phyloP scores from a whole-genome alignment of 441 rosid genomes.

The Croton setiger region DNA sequence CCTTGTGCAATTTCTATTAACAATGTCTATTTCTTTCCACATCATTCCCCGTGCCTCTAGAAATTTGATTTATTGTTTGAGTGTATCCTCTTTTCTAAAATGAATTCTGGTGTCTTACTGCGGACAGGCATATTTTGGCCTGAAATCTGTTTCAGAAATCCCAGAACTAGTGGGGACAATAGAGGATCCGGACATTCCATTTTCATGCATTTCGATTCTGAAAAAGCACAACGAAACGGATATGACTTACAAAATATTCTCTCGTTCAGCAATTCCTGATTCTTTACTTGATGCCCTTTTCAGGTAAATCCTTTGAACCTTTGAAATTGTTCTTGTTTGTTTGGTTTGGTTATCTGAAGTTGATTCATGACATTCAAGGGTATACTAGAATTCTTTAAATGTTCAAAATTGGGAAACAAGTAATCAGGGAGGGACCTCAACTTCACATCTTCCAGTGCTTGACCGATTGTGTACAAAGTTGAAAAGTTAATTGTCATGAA shows the following conservation, averaged over 20 bases:
- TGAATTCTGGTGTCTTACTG: constrained; percentile 16
- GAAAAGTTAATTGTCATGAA: too few species aligned
- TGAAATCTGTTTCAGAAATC: constrained; percentile 54
- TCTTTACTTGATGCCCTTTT: constrained; percentile 68
- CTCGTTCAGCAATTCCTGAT: constrained; percentile 59
- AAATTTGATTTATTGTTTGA: constrained; percentile 6
- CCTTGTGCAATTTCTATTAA: background rate
- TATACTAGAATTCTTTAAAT: background rate
- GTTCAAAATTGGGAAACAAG: background rate
- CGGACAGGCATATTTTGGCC: constrained; percentile 70
- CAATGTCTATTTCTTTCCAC: background rate
- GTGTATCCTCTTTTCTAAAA: background rate
- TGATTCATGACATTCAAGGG: background rate
- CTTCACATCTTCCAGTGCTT: background rate
- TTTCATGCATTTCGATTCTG: constrained; percentile 75
- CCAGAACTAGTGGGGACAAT: constrained; percentile 76
- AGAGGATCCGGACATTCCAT: constrained; percentile 75
- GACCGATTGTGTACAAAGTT: too few species aligned
- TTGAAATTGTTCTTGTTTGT: background rate
- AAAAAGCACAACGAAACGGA: constrained; percentile 53
- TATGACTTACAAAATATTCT: constrained; percentile 71
- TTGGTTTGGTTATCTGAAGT: background rate
- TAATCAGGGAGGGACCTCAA: background rate
- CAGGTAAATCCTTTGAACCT: constrained; percentile 40
- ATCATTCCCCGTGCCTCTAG: background rate